phyloP scores from a whole-genome alignment of 257 asterid genomes.

The Orobanche coerulescens region DNA sequence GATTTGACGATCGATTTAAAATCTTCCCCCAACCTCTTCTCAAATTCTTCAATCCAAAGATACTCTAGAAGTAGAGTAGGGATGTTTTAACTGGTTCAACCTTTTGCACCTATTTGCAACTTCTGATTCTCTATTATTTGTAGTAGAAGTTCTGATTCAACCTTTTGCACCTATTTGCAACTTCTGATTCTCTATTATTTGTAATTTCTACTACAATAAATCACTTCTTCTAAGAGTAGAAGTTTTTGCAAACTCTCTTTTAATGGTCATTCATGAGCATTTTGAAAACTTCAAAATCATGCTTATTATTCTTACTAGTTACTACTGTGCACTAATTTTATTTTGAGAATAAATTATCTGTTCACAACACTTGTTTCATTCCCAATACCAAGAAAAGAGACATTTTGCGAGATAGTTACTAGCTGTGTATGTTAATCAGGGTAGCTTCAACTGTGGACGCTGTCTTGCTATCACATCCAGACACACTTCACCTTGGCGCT shows the following conservation, averaged over 20 bases:
- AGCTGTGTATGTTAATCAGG: constrained; percentile 41
- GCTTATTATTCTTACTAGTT: not conserved
- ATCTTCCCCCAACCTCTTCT: not conserved
- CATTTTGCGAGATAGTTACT: not conserved
- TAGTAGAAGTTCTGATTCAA: not conserved
- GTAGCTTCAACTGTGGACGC: constrained; percentile 93
- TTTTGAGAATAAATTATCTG: not conserved
- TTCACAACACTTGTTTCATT: not conserved
- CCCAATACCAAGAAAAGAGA: not conserved
- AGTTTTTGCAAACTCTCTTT: not conserved
- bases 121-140: not conserved
- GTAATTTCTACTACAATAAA: not conserved
- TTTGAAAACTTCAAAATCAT: not conserved
- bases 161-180: too few relatives aligned
- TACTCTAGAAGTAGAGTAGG: too few relatives aligned
- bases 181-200: not conserved
- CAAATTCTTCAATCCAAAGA: not conserved
- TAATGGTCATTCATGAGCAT: not conserved
- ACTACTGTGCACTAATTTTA: not conserved
- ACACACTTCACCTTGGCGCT: constrained; percentile 95
- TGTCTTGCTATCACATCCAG: constrained; percentile 86
- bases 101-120: too few relatives aligned
- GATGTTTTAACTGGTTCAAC: too few relatives aligned
- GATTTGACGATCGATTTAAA: not conserved
- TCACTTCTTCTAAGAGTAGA: not conserved